A percentile compares a stretch with the other conserved stretches of the same genome.
These are phyloP conservation scores for Nakataea oryzae DNA, from an alignment of 2,329 filamentous ascomycete species.

Conservation along the genomic window DNA sequence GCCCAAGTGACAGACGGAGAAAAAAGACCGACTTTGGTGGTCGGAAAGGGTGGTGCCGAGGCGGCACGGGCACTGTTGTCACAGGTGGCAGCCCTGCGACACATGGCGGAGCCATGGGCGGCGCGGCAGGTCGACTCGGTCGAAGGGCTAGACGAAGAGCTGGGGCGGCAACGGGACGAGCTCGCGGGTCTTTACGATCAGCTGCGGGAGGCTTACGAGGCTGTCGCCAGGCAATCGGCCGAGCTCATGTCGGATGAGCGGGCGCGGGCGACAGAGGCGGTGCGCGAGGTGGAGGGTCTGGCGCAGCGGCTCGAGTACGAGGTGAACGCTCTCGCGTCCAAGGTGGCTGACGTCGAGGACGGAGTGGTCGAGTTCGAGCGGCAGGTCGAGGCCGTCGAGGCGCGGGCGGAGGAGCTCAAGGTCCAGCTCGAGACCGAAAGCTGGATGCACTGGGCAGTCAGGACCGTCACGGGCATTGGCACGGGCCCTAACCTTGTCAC, in stretches of 20 bases:
- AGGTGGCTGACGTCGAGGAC: slow-evolving; percentile 80
- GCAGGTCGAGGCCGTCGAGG: slow-evolving; percentile 64
- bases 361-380: slow-evolving; percentile 70
- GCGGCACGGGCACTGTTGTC: slow-evolving; percentile 45
- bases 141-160: slow-evolving; percentile 48
- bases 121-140: slow-evolving; percentile 44
- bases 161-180: slow-evolving; percentile 52
- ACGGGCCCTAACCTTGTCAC: slow-evolving; percentile 44
- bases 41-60: slow-evolving; percentile 28
- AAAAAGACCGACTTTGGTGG: neutral
- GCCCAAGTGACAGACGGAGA: slow-evolving; percentile 9
- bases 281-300: slow-evolving; percentile 71
- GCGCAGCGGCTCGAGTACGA: slow-evolving; percentile 88
- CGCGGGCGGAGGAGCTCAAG: slow-evolving; percentile 51
- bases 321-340: slow-evolving; percentile 66
- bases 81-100: slow-evolving; percentile 39
- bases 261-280: slow-evolving; percentile 54
- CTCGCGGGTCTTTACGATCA: slow-evolving; percentile 59
- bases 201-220: slow-evolving; percentile 59
- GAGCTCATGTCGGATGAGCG: slow-evolving; percentile 63
- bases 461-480: slow-evolving; percentile 49
- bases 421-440: slow-evolving; percentile 52
- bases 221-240: slow-evolving; percentile 54
- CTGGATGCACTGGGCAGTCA: slow-evolving; percentile 54
- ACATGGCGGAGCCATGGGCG: slow-evolving; percentile 51